Evolutionary conservation across 2,329 filamentous ascomycete genomes (phyloP).

Genomic region (Elsinoe arachidis): DNA sequence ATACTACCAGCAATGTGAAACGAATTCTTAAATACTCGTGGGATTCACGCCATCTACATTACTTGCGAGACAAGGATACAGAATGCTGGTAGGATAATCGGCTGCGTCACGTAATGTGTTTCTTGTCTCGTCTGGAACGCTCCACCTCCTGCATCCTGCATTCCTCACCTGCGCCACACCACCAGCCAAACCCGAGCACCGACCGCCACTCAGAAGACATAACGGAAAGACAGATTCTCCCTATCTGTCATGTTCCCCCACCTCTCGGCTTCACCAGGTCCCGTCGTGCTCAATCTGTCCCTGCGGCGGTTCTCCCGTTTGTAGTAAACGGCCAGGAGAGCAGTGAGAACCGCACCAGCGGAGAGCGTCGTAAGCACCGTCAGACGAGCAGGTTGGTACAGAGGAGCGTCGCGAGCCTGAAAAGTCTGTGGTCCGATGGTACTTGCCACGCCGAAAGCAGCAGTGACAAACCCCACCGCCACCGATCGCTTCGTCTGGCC

Average conservation of each 20-base stretch:
- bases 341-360: conserved; percentile 1
- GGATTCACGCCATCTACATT: no score
- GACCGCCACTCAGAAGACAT: neutral
- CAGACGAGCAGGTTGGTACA: conserved; percentile 28
- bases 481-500: conserved; percentile 65
- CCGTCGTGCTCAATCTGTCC: neutral
- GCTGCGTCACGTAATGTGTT: no score
- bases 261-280: neutral
- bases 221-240: conserved; percentile 3
- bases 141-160: neutral
- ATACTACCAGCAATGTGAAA: no score
- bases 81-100: no score
- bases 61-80: no score
- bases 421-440: conserved; percentile 31
- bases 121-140: neutral
- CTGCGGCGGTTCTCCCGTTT: conserved; percentile 2
- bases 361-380: conserved; percentile 7
- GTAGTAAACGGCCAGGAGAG: conserved; percentile 7
- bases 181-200: neutral
- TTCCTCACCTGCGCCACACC: neutral
- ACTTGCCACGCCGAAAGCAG: conserved; percentile 23
- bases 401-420: conserved; percentile 26
- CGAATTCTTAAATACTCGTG: no score
- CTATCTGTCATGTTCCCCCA: conserved; percentile 11
- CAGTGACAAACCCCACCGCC: conserved; percentile 34